phyloP scores from a whole-genome alignment of 768 basidiomycete genomes.

The Macrolepiota albuminosa region DNA sequence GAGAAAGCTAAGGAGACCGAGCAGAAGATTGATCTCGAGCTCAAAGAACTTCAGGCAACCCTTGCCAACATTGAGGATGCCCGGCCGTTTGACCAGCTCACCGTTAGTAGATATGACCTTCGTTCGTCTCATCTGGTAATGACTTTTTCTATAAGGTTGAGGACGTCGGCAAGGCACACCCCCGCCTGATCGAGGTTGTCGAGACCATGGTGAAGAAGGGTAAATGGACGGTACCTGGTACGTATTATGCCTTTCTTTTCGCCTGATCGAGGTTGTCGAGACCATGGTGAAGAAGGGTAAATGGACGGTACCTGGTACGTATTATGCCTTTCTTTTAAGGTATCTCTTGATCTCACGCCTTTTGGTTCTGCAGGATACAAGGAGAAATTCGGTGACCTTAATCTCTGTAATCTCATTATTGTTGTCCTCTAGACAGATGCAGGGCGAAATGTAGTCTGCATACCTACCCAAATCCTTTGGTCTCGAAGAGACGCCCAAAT shows the following conservation, averaged over 20 bases:
- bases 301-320: slow-evolving; percentile 91
- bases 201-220: slow-evolving; percentile 97
- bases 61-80: slow-evolving; percentile 97
- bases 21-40: slow-evolving; percentile 84
- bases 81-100: slow-evolving; percentile 95
- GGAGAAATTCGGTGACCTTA: slow-evolving; percentile 96
- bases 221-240: slow-evolving; percentile 97
- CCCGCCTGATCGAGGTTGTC: slow-evolving; percentile 84
- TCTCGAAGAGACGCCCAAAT: neutral
- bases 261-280: slow-evolving; percentile 86
- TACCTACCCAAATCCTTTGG: neutral
- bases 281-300: slow-evolving; percentile 97
- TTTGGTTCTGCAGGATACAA: slow-evolving; percentile 58
- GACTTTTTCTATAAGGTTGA: slow-evolving; percentile 48
- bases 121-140: neutral
- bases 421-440: slow-evolving; percentile 9
- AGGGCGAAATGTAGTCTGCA: neutral
- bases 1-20: slow-evolving; percentile 87
- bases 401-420: slow-evolving; percentile 63
- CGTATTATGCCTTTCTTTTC: slow-evolving; percentile 52
- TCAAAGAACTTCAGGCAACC: slow-evolving; percentile 87
- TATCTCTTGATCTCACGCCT: neutral
- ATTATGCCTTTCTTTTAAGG: neutral
- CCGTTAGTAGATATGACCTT: slow-evolving; percentile 40
- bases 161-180: slow-evolving; percentile 90